These are phyloP conservation scores for Xerophyta viscosa DNA, from an alignment of 106 monocot species.

Conservation along the genomic window DNA sequence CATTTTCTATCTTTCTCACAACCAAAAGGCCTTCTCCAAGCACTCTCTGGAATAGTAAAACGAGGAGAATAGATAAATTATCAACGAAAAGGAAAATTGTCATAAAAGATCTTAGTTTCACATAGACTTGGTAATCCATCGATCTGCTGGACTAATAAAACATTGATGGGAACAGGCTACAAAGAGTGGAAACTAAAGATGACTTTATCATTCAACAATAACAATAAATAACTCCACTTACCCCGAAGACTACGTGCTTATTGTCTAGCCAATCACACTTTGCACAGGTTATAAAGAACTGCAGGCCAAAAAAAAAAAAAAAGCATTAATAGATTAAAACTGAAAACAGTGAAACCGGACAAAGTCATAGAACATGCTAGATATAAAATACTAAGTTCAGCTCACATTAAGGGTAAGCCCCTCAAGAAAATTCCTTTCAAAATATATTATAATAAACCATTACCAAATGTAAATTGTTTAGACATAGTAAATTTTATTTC, in stretches of 20 bases:
- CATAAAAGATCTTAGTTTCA: not conserved
- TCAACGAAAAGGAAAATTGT: not conserved
- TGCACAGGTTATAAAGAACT: conserved; percentile 95
- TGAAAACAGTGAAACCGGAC: not conserved
- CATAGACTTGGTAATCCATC: too few species aligned
- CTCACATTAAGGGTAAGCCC: not conserved
- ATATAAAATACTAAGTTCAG: not conserved
- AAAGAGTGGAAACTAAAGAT: too few species aligned
- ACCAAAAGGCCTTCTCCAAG: conserved; percentile 85
- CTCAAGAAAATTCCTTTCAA: not conserved
- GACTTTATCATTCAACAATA: not conserved
- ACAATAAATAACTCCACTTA: conserved; percentile 27
- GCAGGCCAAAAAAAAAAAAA: conserved; percentile 14
- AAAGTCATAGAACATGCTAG: not conserved
- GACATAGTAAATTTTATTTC: too few species aligned
- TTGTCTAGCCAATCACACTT: conserved; percentile 99
- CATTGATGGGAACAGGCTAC: not conserved
- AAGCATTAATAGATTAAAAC: not conserved
- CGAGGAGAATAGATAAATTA: not conserved
- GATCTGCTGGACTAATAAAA: not conserved
- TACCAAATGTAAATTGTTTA: too few species aligned
- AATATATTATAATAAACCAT: too few species aligned
- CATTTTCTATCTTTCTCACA: conserved; percentile 87
- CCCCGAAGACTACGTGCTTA: conserved; percentile 99
- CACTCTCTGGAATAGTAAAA: conserved; percentile 63